Base-by-base conservation (phyloP, 495 filamentous ascomycete species). In the Lentithecium fluviatile region DNA sequence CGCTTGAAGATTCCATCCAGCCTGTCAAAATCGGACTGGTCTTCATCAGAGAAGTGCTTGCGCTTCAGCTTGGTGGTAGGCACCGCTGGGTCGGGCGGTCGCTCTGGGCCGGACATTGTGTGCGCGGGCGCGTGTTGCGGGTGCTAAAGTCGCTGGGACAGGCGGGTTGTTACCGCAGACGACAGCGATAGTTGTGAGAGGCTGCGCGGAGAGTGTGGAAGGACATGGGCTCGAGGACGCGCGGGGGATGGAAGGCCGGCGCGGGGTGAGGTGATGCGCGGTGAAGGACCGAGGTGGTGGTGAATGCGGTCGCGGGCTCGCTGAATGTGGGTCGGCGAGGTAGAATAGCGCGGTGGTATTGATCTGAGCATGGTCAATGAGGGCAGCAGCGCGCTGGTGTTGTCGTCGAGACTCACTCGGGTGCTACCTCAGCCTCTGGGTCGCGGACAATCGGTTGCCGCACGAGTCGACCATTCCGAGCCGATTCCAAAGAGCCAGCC, bases 1-100 rank as follows among this genome's bases (percentile, higher is more conserved):
- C 64, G 66, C 17, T 69, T 57, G 24, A 56, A 59, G 32, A 63
- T 64, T 6, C 24, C 42, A 32, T 71, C 63, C 8, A 71, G 56
- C 20, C 40, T 47, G 19, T 45, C 62, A 1, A 62, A 45, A 23
- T 69, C 69, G 42, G 56, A 40, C 25, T 59, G 58, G 21, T 67
- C 67, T 46, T 58, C 58, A 15, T 34, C 23, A 7, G 54, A 54
- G 25, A 46, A 40, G 17, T 15, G n/a, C 12, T 23, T 13, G 15
- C 11, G 45, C 46, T 60, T 60, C 4, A 38, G 13, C 40, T 38
- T 56, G 12, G 50, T 38, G 24, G 34, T 36, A n/a, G 54, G 36
- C 23, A 29, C 49, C 17, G 48, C 34, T 20, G 34, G 25, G 1
- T 60, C 52, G 11, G 52, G 46, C 25, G 51, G 38, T 15, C 15